Conservation (phyloP, 176 grass and related monocot species). For the Rhynchospora breviuscula region DNA sequence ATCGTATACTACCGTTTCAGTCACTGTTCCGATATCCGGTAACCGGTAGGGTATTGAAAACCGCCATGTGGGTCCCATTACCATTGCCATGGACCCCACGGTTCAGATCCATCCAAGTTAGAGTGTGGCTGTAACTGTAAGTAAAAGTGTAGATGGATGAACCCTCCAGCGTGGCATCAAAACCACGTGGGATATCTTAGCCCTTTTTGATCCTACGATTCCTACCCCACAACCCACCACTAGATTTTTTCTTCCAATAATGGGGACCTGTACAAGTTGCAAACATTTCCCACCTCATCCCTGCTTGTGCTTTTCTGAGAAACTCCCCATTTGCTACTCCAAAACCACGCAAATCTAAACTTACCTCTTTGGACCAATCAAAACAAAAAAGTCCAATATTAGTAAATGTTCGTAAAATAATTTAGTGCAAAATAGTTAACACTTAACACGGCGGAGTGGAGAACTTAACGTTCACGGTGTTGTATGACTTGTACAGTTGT, state of each 20-base stretch:
- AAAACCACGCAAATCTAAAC: background rate
- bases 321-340: slow-evolving; percentile 8
- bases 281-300: background rate
- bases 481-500: no score
- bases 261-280: background rate
- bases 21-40: no score
- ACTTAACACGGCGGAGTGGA: no score
- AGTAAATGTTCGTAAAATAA: background rate
- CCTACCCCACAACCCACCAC: background rate
- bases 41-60: no score
- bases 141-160: background rate
- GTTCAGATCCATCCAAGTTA: background rate
- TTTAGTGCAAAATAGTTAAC: background rate
- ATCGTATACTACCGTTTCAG: no score
- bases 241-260: background rate
- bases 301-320: background rate
- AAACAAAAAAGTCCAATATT: background rate
- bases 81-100: background rate
- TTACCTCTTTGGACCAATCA: background rate
- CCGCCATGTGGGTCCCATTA: background rate
- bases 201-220: background rate
- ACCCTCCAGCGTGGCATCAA: background rate
- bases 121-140: background rate
- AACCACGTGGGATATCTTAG: background rate
- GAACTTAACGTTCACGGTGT: no score